phyloP scores from a whole-genome alignment of 179 eudicot genomes.

The Beta macrorhiza region DNA sequence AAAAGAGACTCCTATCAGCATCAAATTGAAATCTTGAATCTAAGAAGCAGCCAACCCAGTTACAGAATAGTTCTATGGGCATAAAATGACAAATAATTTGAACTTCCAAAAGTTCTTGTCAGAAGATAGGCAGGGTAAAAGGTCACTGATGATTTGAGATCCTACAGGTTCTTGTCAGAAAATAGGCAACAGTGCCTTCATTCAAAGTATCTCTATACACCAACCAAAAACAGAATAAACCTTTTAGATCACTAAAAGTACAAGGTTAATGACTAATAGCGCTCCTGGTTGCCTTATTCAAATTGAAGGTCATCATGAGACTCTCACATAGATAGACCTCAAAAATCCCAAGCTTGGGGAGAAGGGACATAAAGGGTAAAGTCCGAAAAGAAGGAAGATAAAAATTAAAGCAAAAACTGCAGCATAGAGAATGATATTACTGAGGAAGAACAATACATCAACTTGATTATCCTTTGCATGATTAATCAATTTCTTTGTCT shows the following conservation, averaged over 20 bases:
- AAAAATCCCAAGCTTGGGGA: slow-evolving; percentile 5
- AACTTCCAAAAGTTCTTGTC: background rate
- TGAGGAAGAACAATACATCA: slow-evolving; percentile 33
- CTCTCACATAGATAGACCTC: slow-evolving; percentile 6
- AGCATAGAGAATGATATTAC: slow-evolving; percentile 6
- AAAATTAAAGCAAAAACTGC: background rate
- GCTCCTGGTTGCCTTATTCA: background rate
- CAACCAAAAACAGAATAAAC: background rate
- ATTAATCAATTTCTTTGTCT: background rate
- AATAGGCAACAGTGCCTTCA: background rate
- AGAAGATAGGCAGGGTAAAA: background rate
- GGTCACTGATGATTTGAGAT: no score
- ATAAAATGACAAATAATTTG: background rate
- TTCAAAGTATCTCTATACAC: background rate
- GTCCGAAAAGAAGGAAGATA: background rate
- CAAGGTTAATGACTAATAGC: background rate
- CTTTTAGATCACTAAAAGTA: background rate
- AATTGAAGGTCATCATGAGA: background rate
- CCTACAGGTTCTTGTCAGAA: no score
- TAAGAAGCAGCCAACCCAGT: background rate
- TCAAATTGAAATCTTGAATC: background rate
- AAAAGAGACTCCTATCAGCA: background rate
- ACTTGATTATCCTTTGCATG: slow-evolving; percentile 24
- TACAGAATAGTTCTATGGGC: background rate
- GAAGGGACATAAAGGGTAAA: background rate